Evolutionary conservation across 441 rosid species (phyloP).

Genomic region (Pelargonium citronellum): DNA sequence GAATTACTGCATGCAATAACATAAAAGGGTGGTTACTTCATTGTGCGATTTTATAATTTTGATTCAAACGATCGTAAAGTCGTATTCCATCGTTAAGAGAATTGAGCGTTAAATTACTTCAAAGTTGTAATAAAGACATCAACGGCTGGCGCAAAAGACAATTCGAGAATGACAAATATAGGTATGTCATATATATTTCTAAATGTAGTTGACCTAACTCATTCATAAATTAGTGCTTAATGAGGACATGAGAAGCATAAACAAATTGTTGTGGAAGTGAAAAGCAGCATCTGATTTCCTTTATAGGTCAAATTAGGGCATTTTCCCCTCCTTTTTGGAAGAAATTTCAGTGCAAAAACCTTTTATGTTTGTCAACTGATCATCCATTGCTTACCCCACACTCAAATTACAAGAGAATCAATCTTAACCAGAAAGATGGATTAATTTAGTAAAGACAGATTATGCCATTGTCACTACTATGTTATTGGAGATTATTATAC

Average conservation of each 20-base stretch:
- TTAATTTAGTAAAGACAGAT: constrained; percentile 22
- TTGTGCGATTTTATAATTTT: too few species aligned
- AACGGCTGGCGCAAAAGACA: not conserved
- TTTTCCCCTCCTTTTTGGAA: constrained; percentile 24
- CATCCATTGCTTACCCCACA: constrained; percentile 22
- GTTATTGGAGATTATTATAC: constrained; percentile 15
- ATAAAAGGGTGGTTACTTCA: too few species aligned
- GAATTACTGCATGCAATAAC: too few species aligned
- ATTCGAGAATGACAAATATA: not conserved
- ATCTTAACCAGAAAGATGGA: constrained; percentile 7
- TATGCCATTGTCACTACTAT: constrained; percentile 38
- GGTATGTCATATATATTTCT: not conserved
- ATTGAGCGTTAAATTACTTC: not conserved
- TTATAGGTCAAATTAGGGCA: constrained; percentile 21
- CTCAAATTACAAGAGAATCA: constrained; percentile 27
- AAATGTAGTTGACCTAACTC: constrained; percentile 2
- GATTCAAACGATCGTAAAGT: too few species aligned
- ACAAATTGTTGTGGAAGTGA: constrained; percentile 16
- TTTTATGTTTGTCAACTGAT: constrained; percentile 42
- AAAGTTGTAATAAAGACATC: not conserved
- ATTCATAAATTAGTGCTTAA: constrained; percentile 1
- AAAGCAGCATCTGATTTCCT: constrained; percentile 31
- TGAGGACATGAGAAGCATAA: not conserved
- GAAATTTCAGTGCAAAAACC: constrained; percentile 14
- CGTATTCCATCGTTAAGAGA: too few species aligned